Evolutionary conservation across 495 filamentous ascomycete species (phyloP).

Genomic region (Hamigera avellanea): DNA sequence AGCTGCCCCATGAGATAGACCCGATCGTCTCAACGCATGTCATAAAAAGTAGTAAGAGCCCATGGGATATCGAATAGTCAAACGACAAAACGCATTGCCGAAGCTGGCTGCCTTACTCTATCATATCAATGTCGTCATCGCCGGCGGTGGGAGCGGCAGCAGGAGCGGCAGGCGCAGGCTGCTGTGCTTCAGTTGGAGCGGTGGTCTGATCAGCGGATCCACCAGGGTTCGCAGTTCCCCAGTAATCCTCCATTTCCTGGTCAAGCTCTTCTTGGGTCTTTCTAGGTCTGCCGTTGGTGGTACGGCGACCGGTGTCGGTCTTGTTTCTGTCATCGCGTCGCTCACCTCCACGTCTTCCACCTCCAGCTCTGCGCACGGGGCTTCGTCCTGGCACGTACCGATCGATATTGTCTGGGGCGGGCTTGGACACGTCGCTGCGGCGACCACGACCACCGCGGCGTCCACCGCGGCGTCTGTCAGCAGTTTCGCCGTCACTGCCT

Average conservation of each 20-base stretch:
- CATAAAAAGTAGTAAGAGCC: too few relatives aligned
- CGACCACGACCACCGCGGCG: slow-evolving; percentile 37
- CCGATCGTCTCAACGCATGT: too few relatives aligned
- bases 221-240: slow-evolving; percentile 36
- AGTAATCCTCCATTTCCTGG: slow-evolving; percentile 95
- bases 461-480: slow-evolving; percentile 23
- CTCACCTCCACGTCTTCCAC: slow-evolving; percentile 40
- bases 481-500: slow-evolving; percentile 16
- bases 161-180: slow-evolving; percentile 16
- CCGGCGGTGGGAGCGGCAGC: slow-evolving; percentile 23
- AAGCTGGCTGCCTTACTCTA: slow-evolving; percentile 25
- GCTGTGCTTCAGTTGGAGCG: slow-evolving; percentile 9
- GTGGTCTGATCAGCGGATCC: slow-evolving; percentile 14
- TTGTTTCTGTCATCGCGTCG: slow-evolving; percentile 25
- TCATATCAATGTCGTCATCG: slow-evolving; percentile 50
- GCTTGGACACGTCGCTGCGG: slow-evolving; percentile 56
- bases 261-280: slow-evolving; percentile 93
- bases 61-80: too few relatives aligned
- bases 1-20: too few relatives aligned
- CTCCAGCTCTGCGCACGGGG: slow-evolving; percentile 22
- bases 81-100: too few relatives aligned
- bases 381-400: slow-evolving; percentile 65
- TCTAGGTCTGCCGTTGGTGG: slow-evolving; percentile 49
- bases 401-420: slow-evolving; percentile 63
- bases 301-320: slow-evolving; percentile 22